Conservation (phyloP, 805 yeast species). For the Cyberlindnera euphorbiiphila region DNA sequence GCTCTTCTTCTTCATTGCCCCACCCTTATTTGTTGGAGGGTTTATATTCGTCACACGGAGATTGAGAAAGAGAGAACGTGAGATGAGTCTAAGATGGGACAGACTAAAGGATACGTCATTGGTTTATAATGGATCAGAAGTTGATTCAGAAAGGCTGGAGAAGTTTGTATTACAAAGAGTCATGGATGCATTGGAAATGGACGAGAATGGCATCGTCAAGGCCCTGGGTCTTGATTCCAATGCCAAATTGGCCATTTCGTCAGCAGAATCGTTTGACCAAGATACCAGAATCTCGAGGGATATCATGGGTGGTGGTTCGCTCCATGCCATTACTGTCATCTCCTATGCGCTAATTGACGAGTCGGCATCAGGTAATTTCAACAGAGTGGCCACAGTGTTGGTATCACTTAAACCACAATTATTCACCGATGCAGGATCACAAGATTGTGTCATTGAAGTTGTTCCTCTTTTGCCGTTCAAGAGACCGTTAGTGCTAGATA, state of each 20-base stretch:
- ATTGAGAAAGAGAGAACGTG: conserved; percentile 11
- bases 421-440: not conserved
- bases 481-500: conserved; percentile 14
- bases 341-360: conserved; percentile 20
- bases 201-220: conserved; percentile 18
- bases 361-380: conserved; percentile 5
- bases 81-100: conserved; percentile 17
- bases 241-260: conserved; percentile 14
- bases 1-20: conserved; percentile 22
- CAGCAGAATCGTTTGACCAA: conserved; percentile 20
- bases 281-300: conserved; percentile 15
- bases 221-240: conserved; percentile 5
- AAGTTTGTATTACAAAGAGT: conserved; percentile 17
- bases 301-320: conserved; percentile 12
- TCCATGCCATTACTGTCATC: conserved; percentile 15
- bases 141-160: conserved; percentile 15
- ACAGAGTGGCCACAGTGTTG: conserved; percentile 17
- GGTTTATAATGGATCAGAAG: conserved; percentile 16
- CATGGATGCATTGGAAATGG: conserved; percentile 16
- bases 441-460: conserved; percentile 14
- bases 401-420: conserved; percentile 17
- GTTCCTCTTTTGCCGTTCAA: conserved; percentile 18
- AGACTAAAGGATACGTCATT: conserved; percentile 15
- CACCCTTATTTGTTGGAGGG: conserved; percentile 25
- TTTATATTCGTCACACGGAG: conserved; percentile 12